phyloP scores from a whole-genome alignment of 1,139 yeast genomes.

The Petasospora rhodanensis region DNA sequence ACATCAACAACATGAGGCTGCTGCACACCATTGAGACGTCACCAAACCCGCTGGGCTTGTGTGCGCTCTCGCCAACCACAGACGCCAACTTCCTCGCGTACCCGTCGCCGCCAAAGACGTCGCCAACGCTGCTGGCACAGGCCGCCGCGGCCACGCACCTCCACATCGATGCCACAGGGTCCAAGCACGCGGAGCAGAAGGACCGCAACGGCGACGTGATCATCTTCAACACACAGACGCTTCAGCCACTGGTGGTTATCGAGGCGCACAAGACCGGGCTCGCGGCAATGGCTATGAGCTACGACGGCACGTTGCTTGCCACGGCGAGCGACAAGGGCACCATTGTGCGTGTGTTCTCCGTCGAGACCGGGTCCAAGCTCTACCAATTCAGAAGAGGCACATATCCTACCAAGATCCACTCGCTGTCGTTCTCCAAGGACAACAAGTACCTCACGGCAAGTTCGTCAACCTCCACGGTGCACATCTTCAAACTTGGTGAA shows the following conservation, averaged over 20 bases:
- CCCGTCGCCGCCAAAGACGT: constrained; percentile 63
- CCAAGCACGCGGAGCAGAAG: too few relatives aligned
- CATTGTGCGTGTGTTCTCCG: constrained; percentile 81
- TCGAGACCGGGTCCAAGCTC: constrained; percentile 74
- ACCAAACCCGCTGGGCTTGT: constrained; percentile 54
- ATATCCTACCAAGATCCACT: constrained; percentile 84
- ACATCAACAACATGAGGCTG: constrained; percentile 80
- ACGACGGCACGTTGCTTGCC: constrained; percentile 79
- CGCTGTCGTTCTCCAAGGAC: constrained; percentile 74
- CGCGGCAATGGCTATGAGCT: constrained; percentile 72
- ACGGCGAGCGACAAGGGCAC: constrained; percentile 97
- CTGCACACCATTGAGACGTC: constrained; percentile 84
- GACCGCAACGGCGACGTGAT: constrained; percentile 75
- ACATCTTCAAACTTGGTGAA: constrained; percentile 66
- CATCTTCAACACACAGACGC: constrained; percentile 67
- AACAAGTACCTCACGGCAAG: constrained; percentile 76
- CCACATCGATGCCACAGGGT: too few relatives aligned
- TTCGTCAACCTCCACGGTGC: constrained; percentile 90
- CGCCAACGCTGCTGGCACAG: too few relatives aligned
- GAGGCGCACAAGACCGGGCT: constrained; percentile 90
- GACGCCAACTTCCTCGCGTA: constrained; percentile 72
- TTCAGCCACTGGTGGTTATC: constrained; percentile 84
- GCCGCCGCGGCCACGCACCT: too few relatives aligned
- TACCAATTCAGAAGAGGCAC: constrained; percentile 94
- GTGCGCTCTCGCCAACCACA: constrained; percentile 60